phyloP scores from a whole-genome alignment of 495 filamentous ascomycete species.

The Penicillium malachiteum region DNA sequence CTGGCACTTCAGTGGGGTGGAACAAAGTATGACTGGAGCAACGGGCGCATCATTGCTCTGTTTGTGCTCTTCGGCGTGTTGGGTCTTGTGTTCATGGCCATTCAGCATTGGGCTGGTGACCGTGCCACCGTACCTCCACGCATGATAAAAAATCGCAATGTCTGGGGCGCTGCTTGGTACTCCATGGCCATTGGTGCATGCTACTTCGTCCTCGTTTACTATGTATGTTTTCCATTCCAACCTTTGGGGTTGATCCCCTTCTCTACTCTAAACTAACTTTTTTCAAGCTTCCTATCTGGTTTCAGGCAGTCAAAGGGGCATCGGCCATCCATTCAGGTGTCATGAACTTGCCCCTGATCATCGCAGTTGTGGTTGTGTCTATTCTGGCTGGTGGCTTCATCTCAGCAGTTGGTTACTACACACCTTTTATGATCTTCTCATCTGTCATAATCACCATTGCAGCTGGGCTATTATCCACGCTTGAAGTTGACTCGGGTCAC shows the following conservation, averaged over 20 bases:
- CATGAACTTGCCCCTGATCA: conserved; percentile 71
- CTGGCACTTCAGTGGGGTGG: conserved; percentile 89
- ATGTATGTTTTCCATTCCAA: conserved; percentile 22
- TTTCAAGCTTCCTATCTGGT: conserved; percentile 77
- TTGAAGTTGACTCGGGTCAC: conserved; percentile 51
- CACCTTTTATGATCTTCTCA: conserved; percentile 66
- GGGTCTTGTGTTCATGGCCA: conserved; percentile 55
- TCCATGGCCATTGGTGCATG: conserved; percentile 56
- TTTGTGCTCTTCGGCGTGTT: conserved; percentile 71
- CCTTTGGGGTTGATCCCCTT: not conserved
- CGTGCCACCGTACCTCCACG: conserved; percentile 75
- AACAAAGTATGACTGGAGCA: conserved; percentile 62
- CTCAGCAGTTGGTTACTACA: conserved; percentile 69
- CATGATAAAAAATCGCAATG: conserved; percentile 69
- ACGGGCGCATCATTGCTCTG: conserved; percentile 65
- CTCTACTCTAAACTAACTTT: conserved; percentile 8
- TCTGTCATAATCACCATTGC: conserved; percentile 63
- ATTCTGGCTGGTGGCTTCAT: conserved; percentile 62
- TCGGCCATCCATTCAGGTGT: conserved; percentile 71
- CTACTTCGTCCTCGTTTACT: conserved; percentile 67
- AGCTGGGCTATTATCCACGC: conserved; percentile 67
- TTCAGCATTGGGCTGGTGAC: conserved; percentile 68
- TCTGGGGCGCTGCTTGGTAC: conserved; percentile 56
- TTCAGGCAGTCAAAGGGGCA: conserved; percentile 77
- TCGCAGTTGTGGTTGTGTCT: conserved; percentile 59